These are phyloP conservation scores for Prunus persica DNA, from an alignment of 306 rosid genomes.

Conservation along the genomic window DNA sequence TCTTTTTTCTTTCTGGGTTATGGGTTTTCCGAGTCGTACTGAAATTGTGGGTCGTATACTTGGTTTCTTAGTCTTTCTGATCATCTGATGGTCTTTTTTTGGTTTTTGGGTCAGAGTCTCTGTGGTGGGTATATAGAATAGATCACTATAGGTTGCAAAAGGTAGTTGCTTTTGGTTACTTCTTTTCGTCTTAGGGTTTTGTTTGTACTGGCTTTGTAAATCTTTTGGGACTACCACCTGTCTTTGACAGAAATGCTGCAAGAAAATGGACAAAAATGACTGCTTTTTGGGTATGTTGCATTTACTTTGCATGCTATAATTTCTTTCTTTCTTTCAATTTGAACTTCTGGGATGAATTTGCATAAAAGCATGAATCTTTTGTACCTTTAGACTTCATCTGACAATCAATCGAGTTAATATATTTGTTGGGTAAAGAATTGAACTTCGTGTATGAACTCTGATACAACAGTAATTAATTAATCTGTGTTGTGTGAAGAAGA, in stretches of 20 bases:
- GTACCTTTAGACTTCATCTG: background rate
- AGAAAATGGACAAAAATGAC: slow-evolving; percentile 10
- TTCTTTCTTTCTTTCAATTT: background rate
- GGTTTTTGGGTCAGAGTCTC: background rate
- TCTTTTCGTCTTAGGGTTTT: background rate
- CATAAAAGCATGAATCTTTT: too few species aligned
- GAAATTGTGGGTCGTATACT: background rate
- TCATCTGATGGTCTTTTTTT: background rate
- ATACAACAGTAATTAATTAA: too few species aligned
- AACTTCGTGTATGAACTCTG: too few species aligned
- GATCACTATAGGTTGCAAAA: slow-evolving; percentile 6
- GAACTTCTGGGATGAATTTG: background rate
- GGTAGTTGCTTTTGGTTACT: background rate
- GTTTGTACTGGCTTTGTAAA: slow-evolving; percentile 21
- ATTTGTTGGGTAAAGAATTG: background rate
- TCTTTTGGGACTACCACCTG: slow-evolving; percentile 7
- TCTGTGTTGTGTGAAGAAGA: too few species aligned
- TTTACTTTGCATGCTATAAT: slow-evolving; percentile 3
- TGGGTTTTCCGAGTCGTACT: background rate
- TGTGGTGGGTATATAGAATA: slow-evolving; percentile 2
- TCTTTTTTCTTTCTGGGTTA: background rate
- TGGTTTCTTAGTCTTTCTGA: background rate
- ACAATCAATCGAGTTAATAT: background rate
- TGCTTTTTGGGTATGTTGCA: slow-evolving; percentile 11
- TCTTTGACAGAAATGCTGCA: slow-evolving; percentile 8